Evolutionary conservation across 2,329 filamentous ascomycete species (phyloP), one percentile per base, ranked within the genome.

Genomic region (Tothia fuscella): DNA sequence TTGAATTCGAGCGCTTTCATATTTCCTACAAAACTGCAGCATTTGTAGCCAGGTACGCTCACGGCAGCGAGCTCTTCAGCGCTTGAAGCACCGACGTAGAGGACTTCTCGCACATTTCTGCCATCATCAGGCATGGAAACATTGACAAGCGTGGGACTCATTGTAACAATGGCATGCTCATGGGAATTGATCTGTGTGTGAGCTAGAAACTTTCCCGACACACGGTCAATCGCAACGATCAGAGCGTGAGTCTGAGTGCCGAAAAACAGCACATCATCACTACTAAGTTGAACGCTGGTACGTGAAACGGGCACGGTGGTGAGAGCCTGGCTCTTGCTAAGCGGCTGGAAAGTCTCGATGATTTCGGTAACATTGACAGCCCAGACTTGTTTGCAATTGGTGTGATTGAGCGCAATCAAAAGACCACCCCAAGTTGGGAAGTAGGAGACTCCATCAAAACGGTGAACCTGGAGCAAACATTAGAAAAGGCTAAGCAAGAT

Each of bases 341-440:
- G 24, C 9, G 31, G 38, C 46, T 47, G 44, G 19, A 48, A 25
- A 2, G 40, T 25, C 2, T 37, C 43, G 35, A 48, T 45, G 20
- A 58, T 42, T 6, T 44, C 26, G 3, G 53, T 55, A 19, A 59
- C 48, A 44, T 58, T 58, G 44, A 50, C 39, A 7, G 45, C 31
- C 57, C 57, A 60, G 3, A 49, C 28, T 9, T 47, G 41, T 24
- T 41, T 19, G 46, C 57, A 60, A 6, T 42, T 41, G 13, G 29
- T 43, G 45, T 56, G 59, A 46, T 59, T 47, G 20, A 59, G 48
- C 5, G 57, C 56, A n/a, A 54, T 50, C 35, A 60, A 48, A 5
- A 49, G 43, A 41, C 56, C 58, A 40, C 49, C 50, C 52, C 53
- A 56, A 17, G 55, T 57, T 2, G 56, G 55, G 42, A 49, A 60